Conservation (phyloP, 2,329 filamentous ascomycete species). For the Aspergillus jensenii region DNA sequence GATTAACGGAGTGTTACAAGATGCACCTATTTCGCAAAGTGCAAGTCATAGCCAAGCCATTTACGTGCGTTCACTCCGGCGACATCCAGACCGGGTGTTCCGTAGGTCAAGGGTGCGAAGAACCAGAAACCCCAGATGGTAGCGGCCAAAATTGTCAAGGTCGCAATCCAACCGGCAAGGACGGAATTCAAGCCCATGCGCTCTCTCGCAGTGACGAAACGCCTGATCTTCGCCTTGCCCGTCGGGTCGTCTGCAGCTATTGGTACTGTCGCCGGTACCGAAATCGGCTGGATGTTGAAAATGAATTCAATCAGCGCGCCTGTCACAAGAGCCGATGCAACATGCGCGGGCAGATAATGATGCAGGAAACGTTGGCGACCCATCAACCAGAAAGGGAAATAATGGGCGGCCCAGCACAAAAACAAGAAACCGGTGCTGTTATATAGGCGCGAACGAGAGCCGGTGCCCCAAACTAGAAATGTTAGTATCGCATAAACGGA, state of each 20-base stretch:
- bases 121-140: conserved; percentile 81
- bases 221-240: conserved; percentile 44
- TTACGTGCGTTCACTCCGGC: conserved; percentile 79
- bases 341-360: conserved; percentile 92
- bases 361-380: conserved; percentile 96
- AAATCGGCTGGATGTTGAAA: conserved; percentile 79
- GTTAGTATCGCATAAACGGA: neutral
- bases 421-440: conserved; percentile 99
- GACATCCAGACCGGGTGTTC: conserved; percentile 81
- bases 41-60: conserved; percentile 95
- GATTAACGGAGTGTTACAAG: neutral
- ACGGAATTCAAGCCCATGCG: conserved; percentile 78
- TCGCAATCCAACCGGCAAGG: conserved; percentile 75
- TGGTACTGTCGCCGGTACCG: conserved; percentile 40
- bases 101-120: conserved; percentile 94
- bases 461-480: conserved; percentile 52
- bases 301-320: conserved; percentile 93
- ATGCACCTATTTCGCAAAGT: conserved; percentile 84
- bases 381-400: conserved; percentile 97
- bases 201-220: conserved; percentile 76
- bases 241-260: conserved; percentile 47
- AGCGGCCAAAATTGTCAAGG: conserved; percentile 65
- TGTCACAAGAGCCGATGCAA: conserved; percentile 85
- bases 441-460: conserved; percentile 89
- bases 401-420: conserved; percentile 95